Percentiles rank a stretch among this genome's conserved stretches.
Evolutionary conservation across 139 green algal genomes (phyloP).

Genomic region (Chlamydomonas schloesseri): DNA sequence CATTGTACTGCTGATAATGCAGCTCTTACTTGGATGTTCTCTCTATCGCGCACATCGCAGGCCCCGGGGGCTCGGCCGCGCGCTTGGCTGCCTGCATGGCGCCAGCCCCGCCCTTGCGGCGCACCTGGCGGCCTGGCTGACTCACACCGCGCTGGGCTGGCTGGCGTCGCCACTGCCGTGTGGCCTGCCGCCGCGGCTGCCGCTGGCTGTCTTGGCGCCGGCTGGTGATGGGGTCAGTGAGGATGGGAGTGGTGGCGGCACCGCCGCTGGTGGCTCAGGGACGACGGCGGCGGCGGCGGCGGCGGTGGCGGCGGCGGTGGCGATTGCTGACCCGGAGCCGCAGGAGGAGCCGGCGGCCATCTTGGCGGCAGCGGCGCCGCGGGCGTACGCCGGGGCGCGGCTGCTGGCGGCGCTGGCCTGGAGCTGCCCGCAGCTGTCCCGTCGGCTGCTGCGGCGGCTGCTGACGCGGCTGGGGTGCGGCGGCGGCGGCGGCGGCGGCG

Average conservation of each 20-base stretch:
- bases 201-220: too few species aligned
- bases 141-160: constrained; percentile 23
- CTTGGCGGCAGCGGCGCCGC: neutral
- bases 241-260: too few species aligned
- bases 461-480: constrained; percentile 1
- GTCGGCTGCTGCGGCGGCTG: neutral
- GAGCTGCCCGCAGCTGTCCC: constrained; percentile 9
- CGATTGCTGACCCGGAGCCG: too few species aligned
- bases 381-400: neutral
- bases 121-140: constrained; percentile 7
- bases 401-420: constrained; percentile 21
- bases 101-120: neutral
- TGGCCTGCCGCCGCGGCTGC: neutral
- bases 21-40: too few species aligned
- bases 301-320: neutral
- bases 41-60: neutral
- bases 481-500: neutral
- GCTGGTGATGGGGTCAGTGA: too few species aligned
- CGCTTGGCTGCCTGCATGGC: neutral
- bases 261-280: too few species aligned
- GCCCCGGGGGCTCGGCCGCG: neutral
- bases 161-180: neutral
- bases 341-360: neutral
- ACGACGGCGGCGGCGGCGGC: neutral
- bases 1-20: too few species aligned